Percentiles rank a stretch among this genome's conserved stretches.
Evolutionary conservation across 2,329 filamentous ascomycete genomes (phyloP).

Genomic region (Talaromyces albobiverticillius): DNA sequence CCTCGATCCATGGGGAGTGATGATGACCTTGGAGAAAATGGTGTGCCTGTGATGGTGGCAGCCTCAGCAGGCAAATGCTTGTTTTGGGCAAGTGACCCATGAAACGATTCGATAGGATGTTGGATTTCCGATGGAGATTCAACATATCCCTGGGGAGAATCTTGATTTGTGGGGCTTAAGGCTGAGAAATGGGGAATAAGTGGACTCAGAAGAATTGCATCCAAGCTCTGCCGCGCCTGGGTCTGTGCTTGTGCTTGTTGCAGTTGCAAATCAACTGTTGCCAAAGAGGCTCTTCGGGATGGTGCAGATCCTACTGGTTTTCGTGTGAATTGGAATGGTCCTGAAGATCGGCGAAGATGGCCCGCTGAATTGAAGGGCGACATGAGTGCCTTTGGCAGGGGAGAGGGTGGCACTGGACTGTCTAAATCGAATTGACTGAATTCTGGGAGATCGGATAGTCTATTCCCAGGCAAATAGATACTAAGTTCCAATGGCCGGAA

Average conservation of each 20-base stretch:
- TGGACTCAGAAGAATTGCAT: conserved; percentile 7
- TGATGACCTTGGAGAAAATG: neutral
- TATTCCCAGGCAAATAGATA: conserved; percentile 44
- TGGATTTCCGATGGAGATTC: neutral
- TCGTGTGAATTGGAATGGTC: conserved; percentile 30
- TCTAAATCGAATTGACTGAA: conserved; percentile 41
- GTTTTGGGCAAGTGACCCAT: neutral
- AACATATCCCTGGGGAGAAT: neutral
- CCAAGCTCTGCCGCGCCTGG: conserved; percentile 4
- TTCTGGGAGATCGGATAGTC: conserved; percentile 43
- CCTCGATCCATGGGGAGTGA: neutral
- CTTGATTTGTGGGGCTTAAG: neutral
- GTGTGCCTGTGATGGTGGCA: neutral
- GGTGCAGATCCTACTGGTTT: conserved; percentile 37
- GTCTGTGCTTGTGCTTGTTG: conserved; percentile 5
- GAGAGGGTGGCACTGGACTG: conserved; percentile 24
- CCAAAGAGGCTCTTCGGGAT: conserved; percentile 16
- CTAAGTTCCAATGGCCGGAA: conserved; percentile 47
- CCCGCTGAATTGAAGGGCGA: conserved; percentile 21
- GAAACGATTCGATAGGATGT: neutral
- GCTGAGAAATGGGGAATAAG: conserved; percentile 14
- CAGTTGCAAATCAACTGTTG: conserved; percentile 12
- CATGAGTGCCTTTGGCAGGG: conserved; percentile 33
- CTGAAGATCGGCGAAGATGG: conserved; percentile 20
- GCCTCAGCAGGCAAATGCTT: neutral